Conservation (phyloP, 2,329 filamentous ascomycete species). For the Trichophyton benhamiae region DNA sequence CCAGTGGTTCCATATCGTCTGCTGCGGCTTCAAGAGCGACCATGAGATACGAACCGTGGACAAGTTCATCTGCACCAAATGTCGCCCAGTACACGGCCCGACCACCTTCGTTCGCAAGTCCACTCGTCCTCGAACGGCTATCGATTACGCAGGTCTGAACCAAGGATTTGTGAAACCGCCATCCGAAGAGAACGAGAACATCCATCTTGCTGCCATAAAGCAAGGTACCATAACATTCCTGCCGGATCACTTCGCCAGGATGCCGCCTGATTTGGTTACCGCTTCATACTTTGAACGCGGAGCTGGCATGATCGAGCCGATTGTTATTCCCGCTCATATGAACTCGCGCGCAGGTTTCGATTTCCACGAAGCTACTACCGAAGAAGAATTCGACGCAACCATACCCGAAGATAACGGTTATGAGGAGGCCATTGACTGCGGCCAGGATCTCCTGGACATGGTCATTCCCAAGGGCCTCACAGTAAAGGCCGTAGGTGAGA, state of each 20-base stretch:
- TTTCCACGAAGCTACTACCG: constrained; percentile 25
- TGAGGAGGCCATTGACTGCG: constrained; percentile 43
- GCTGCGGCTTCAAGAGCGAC: constrained; percentile 53
- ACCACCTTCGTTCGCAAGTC: constrained; percentile 59
- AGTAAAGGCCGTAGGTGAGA: constrained; percentile 49
- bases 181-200: constrained; percentile 52
- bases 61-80: constrained; percentile 53
- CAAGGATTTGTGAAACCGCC: constrained; percentile 54
- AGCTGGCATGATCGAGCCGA: constrained; percentile 53
- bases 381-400: constrained; percentile 24
- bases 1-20: constrained; percentile 56
- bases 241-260: constrained; percentile 50
- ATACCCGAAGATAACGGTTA: constrained; percentile 25
- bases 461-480: constrained; percentile 53
- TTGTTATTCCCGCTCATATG: constrained; percentile 50
- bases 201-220: constrained; percentile 56
- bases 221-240: constrained; percentile 50
- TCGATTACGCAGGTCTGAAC: constrained; percentile 57
- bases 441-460: constrained; percentile 56
- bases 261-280: constrained; percentile 51
- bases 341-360: constrained; percentile 38
- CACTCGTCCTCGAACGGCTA: constrained; percentile 49
- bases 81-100: constrained; percentile 47
- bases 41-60: constrained; percentile 53
- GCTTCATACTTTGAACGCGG: constrained; percentile 52